Conservation (phyloP, 2,329 filamentous ascomycete species). For the Phaeomoniella chlamydospora region DNA sequence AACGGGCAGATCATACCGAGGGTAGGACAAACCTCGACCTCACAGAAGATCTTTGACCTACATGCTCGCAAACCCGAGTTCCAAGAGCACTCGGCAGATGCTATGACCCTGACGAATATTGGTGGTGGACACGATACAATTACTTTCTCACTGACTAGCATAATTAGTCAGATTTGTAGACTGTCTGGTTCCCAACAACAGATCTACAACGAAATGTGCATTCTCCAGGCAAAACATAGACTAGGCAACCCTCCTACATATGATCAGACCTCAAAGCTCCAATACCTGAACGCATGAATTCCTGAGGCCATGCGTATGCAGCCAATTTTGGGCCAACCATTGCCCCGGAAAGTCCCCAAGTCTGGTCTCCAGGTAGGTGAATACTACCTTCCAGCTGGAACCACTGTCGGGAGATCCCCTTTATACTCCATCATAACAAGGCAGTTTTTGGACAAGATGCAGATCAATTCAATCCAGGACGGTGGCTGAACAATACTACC, state of each 20-base stretch:
- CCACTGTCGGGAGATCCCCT: conserved; percentile 20
- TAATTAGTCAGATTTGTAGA: background rate
- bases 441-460: conserved; percentile 30
- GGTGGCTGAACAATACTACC: conserved; percentile 24
- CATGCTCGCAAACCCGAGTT: background rate
- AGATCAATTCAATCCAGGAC: conserved; percentile 29
- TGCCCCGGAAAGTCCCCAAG: conserved; percentile 35
- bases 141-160: background rate
- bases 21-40: background rate
- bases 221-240: background rate
- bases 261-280: conserved; percentile 9
- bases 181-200: background rate
- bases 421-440: conserved; percentile 22
- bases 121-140: background rate
- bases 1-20: too few relatives aligned
- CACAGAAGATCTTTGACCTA: background rate
- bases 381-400: conserved; percentile 19
- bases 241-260: conserved; percentile 2
- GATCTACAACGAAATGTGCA: background rate
- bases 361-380: conserved; percentile 20
- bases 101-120: background rate
- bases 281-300: conserved; percentile 37
- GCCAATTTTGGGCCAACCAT: conserved; percentile 31
- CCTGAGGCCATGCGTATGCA: conserved; percentile 37
- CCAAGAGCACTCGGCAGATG: background rate